Conservation (phyloP, 129 eudicot genomes). For the Ambrosia trifida region DNA sequence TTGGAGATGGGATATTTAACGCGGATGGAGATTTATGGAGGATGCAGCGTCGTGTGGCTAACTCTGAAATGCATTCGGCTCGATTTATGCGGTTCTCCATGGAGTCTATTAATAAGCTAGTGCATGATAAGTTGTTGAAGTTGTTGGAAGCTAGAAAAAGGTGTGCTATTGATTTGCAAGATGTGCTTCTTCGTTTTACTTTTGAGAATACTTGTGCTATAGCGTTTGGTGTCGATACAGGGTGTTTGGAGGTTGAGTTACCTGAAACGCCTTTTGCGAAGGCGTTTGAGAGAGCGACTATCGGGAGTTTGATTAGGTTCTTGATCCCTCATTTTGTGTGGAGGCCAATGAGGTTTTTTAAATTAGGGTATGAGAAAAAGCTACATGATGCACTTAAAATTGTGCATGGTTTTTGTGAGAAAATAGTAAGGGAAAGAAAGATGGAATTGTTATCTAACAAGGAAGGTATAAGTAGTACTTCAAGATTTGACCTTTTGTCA, state of each 20-base stretch:
- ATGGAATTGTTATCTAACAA: constrained; percentile 32
- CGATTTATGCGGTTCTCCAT: constrained; percentile 38
- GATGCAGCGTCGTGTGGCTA: constrained; percentile 58
- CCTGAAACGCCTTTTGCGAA: constrained; percentile 63
- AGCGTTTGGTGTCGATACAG: constrained; percentile 63
- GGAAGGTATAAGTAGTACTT: not conserved
- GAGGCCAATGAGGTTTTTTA: constrained; percentile 56
- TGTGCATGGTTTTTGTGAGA: constrained; percentile 58
- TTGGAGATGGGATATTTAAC: constrained; percentile 68
- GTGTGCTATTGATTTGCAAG: constrained; percentile 54
- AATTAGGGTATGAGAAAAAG: constrained; percentile 45
- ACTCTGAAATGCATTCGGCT: constrained; percentile 57
- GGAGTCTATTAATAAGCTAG: constrained; percentile 29
- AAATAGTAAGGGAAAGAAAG: constrained; percentile 50
- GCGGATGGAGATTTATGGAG: constrained; percentile 57
- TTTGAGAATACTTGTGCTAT: constrained; percentile 62
- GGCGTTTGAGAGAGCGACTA: constrained; percentile 67
- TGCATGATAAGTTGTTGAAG: constrained; percentile 48
- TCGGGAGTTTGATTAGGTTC: constrained; percentile 43
- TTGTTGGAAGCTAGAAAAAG: constrained; percentile 35
- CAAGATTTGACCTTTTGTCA: constrained; percentile 51
- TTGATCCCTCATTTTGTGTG: constrained; percentile 51
- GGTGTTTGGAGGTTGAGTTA: constrained; percentile 47
- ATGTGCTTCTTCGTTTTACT: constrained; percentile 60
- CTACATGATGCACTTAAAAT: constrained; percentile 40